Evolutionary conservation across 2,329 filamentous ascomycete species (phyloP).

Genomic region (Ilyonectria mors-panacis): DNA sequence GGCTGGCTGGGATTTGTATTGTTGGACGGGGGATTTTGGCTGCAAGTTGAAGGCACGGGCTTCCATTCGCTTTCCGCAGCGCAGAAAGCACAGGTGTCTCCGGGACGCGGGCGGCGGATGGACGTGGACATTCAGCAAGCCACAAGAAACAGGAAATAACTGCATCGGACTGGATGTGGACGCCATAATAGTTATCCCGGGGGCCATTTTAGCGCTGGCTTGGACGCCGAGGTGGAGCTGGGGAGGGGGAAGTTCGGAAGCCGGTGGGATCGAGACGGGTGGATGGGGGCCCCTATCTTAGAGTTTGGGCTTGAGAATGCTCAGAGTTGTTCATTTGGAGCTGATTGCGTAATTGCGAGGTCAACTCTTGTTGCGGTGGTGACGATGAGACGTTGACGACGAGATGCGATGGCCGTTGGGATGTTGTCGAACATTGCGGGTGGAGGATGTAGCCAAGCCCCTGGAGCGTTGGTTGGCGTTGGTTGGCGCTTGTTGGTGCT

Average conservation of each 20-base stretch:
- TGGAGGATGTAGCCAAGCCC: conserved; percentile 16
- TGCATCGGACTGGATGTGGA: not conserved
- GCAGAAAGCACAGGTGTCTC: not conserved
- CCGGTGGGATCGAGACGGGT: not conserved
- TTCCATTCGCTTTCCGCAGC: conserved; percentile 1
- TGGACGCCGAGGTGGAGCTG: not conserved
- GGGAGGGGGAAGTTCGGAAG: not conserved
- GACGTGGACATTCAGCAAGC: not conserved
- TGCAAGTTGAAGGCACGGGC: conserved; percentile 14
- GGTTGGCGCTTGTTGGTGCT: conserved; percentile 11
- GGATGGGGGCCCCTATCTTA: not conserved
- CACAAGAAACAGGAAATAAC: not conserved
- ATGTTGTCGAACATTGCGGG: not conserved
- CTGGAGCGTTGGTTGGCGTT: not conserved
- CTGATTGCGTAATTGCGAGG: not conserved
- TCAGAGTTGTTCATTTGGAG: not conserved
- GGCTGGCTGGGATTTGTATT: not conserved
- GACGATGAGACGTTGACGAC: not conserved
- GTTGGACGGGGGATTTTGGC: not conserved
- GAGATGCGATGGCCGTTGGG: not conserved
- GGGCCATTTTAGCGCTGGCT: not conserved
- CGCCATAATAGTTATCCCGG: not conserved
- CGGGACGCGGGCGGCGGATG: not conserved
- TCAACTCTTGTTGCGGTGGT: not conserved
- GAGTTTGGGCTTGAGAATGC: not conserved